Evolutionary conservation across 345 rosid genomes (phyloP), one percentile per base, ranked within the genome.

Genomic region (Physaria fendleri): DNA sequence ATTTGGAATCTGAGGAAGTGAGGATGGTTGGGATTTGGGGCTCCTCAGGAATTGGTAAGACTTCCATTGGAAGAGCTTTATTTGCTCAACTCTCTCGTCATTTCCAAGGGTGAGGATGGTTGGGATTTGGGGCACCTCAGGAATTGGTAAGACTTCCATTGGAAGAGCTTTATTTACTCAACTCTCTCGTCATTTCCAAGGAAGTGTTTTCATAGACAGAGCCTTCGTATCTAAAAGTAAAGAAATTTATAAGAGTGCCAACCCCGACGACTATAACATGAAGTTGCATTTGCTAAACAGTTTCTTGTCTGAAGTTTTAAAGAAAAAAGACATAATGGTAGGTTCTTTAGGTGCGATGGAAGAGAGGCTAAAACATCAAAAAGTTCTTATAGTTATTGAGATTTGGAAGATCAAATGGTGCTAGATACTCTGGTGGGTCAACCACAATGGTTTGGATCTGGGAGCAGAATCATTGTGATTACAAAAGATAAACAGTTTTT

Each of bases 361-460:
- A 38, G 59, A 17, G 3, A 25, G 38, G 15, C 25, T 66, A 12
- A 22, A 5, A 1, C 66, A 61, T 2, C 37, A 23, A 15, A 69
- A 35, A 23, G 81, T 79, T 52, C 62, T 82, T 2, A 30, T 82
- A 11, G 75, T 85, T 39, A 59, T 85, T 0, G 90, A 88, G 88
- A 88, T 65, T 78, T 85, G n/a, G 78, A 76, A 34, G 54, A 85
- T 22, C 38, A 15, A n/a, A 40, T 18, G 10, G 82, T 83, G 56
- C 65, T 88, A 14, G 24, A 77, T 9, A 81, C 74, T 5, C 34
- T 88, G 5, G 78, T 66, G 3, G 88, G 79, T 5, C 23, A 55
- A 34, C 41, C 16, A 42, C 62, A 70, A 6, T 76, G 81, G 87
- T 80, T 74, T 45, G 69, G 53, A n/a, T 43, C 42, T 43, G 86